Percentiles rank a stretch among this genome's conserved stretches.
These are phyloP conservation scores for Cytidiella melzeri DNA, from an alignment of 768 basidiomycete species.

Conservation along the genomic window DNA sequence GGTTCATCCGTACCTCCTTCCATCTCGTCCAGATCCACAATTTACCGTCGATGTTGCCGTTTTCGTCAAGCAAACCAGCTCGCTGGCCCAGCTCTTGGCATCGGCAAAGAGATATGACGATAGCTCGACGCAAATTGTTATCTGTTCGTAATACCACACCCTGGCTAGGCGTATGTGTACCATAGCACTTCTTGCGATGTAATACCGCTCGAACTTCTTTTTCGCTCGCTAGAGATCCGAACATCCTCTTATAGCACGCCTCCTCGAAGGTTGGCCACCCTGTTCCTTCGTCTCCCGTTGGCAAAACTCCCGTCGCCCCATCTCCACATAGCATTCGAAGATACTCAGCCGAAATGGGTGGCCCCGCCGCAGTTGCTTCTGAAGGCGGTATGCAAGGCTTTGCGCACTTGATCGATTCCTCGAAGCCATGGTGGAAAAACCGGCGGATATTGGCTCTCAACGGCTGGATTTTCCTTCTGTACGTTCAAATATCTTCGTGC, in stretches of 20 bases:
- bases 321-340: slow-evolving; percentile 4
- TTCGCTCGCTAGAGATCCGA: slow-evolving; percentile 7
- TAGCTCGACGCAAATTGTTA: neutral
- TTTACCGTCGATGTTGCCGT: neutral
- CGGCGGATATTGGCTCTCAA: slow-evolving; percentile 21
- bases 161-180: neutral
- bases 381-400: slow-evolving; percentile 13
- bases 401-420: slow-evolving; percentile 17
- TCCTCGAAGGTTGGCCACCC: neutral
- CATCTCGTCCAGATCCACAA: neutral
- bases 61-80: neutral
- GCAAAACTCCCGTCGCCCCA: slow-evolving; percentile 5
- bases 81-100: neutral
- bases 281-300: neutral
- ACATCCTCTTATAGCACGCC: slow-evolving; percentile 5
- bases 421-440: slow-evolving; percentile 21
- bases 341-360: slow-evolving; percentile 16
- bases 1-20: neutral
- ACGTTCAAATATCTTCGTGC: slow-evolving; percentile 3
- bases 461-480: slow-evolving; percentile 26
- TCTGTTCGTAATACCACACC: neutral
- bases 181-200: slow-evolving; percentile 10
- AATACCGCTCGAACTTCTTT: slow-evolving; percentile 10
- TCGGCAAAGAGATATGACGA: neutral
- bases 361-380: slow-evolving; percentile 19